A percentile compares a stretch with the other conserved stretches of the same genome.
These are phyloP conservation scores for Nicotiana knightiana DNA, from an alignment of 257 asterid genomes.

Conservation along the genomic window DNA sequence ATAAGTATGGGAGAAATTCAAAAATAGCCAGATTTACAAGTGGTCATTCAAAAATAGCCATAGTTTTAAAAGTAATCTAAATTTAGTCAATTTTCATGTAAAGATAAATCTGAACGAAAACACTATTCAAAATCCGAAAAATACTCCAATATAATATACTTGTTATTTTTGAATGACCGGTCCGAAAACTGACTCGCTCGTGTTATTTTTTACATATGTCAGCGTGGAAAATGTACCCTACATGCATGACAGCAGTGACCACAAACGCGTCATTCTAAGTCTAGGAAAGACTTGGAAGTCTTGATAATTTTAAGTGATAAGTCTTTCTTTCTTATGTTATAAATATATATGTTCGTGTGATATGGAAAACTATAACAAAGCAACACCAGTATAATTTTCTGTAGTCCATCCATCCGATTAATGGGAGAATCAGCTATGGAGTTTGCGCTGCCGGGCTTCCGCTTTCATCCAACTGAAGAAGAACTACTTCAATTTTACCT, in stretches of 20 bases:
- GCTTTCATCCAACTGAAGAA: slow-evolving; percentile 38
- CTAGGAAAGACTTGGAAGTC: background rate
- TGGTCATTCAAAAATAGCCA: too few species aligned
- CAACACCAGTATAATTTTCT: background rate
- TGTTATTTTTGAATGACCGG: too few species aligned
- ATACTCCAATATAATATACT: too few species aligned
- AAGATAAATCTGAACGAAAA: too few species aligned
- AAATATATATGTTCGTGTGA: background rate
- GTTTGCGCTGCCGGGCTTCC: slow-evolving; percentile 27
- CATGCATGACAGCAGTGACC: background rate
- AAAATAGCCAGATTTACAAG: too few species aligned
- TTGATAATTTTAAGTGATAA: background rate
- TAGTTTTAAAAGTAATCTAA: too few species aligned
- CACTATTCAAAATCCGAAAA: too few species aligned
- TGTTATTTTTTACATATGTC: background rate
- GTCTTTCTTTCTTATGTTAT: background rate
- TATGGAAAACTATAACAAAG: background rate
- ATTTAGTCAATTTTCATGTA: too few species aligned
- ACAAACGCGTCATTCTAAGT: slow-evolving; percentile 4
- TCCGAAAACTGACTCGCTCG: too few species aligned
- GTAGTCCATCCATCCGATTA: background rate
- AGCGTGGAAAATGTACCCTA: background rate
- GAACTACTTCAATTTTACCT: slow-evolving; percentile 33
- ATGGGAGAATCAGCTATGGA: slow-evolving; percentile 23
- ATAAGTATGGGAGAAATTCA: too few species aligned